Conservation (phyloP, 108 stramenopile genomes). For the Skeletonema costatum region DNA sequence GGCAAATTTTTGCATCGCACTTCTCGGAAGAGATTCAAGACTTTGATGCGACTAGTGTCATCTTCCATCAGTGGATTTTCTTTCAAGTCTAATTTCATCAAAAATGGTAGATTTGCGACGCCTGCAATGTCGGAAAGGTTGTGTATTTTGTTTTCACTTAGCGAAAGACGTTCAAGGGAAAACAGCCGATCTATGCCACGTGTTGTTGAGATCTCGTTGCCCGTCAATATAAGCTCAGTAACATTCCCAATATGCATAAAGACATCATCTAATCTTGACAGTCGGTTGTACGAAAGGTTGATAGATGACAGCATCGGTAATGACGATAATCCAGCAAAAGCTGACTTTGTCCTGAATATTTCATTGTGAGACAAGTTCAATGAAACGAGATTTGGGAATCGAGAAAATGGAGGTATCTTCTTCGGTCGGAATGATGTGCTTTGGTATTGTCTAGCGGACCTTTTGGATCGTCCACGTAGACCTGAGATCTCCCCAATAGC, state of each 20-base stretch:
- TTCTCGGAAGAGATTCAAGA: constrained; percentile 66
- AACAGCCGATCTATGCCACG: constrained; percentile 73
- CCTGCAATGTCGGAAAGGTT: constrained; percentile 58
- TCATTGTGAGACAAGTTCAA: constrained; percentile 76
- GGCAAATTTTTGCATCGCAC: constrained; percentile 43
- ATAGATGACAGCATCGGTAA: constrained; percentile 53
- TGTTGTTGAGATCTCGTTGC: constrained; percentile 58
- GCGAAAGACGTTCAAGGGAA: constrained; percentile 55
- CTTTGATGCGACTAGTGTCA: constrained; percentile 54
- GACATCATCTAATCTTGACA: constrained; percentile 39
- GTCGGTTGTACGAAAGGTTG: constrained; percentile 71
- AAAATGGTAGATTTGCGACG: constrained; percentile 69
- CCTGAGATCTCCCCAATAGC: constrained; percentile 64
- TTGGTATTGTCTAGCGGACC: background rate
- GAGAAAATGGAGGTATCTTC: constrained; percentile 37
- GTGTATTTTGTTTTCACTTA: constrained; percentile 72
- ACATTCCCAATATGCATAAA: constrained; percentile 71
- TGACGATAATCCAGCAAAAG: constrained; percentile 56
- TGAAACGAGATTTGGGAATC: constrained; percentile 56
- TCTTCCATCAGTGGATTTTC: constrained; percentile 62
- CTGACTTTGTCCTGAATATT: constrained; percentile 52
- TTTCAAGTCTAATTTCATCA: constrained; percentile 54
- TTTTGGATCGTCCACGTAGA: constrained; percentile 31
- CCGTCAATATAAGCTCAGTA: constrained; percentile 58
- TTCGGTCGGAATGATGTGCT: background rate